Evolutionary conservation across 2,329 filamentous ascomycete genomes (phyloP), one percentile per base, ranked within the genome.

Genomic region (Phyllosticta citribraziliensis): DNA sequence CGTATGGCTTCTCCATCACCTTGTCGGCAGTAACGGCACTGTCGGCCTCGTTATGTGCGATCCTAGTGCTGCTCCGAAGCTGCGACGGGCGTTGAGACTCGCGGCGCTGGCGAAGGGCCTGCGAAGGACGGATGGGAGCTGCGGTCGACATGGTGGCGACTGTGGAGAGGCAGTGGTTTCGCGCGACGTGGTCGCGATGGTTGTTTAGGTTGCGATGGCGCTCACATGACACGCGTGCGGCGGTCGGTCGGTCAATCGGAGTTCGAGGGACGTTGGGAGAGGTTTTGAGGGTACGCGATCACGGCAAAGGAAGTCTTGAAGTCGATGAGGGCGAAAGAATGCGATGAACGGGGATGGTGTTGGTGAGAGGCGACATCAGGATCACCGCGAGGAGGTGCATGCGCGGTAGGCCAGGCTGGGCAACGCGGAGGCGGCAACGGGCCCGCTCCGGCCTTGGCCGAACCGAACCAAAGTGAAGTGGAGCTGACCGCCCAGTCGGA

Each of bases 61-160:
- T 58, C 40, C 56, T 51, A 50, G 56, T 58, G 33, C 55, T 62
- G 33, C 55, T 62, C 54, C 65, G 56, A 20, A 57, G 51, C 51
- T 62, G 58, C 66, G 66, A 71, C 10, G 74, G 75, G 50, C 76
- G 75, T 61, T 77, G 74, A n/a, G 72, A 70, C 60, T 75, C 71
- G 61, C 76, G 75, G 56, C 74, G 73, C 66, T 74, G 68, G 64
- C 76, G 77, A 52, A 78, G 69, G 40, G 75, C 72, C 67, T 78
- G 76, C 51, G 69, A 64, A 17, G 72, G 72, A 58, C 73, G 70
- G 35, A 69, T 68, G 55, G 69, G 65, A 17, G 67, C 72, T 33
- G 69, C 66, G 54, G 71, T 63, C 64, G 68, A 67, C 61, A 63
- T 63, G 24, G 11, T 52, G 17, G 14, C 14, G 40, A 14, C n/a